Evolutionary conservation across 176 grass and related monocot genomes (phyloP), one percentile per base, ranked within the genome.

Genomic region (Carex parvula): DNA sequence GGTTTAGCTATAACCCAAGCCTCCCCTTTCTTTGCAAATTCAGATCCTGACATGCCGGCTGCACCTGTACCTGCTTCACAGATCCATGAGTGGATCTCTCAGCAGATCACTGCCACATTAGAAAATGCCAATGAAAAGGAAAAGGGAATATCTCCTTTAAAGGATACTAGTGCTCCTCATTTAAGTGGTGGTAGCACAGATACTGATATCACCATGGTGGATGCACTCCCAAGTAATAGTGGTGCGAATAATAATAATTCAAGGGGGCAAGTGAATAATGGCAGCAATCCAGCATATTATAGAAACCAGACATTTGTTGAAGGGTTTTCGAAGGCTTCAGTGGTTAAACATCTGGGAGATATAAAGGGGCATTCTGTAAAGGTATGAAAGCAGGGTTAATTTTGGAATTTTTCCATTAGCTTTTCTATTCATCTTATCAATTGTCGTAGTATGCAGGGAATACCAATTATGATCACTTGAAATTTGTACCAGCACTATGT

Each of bases 11-110:
- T 99, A 87, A 95, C 86, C 37, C 91, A 99, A 82, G 89, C 89
- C 65, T 90, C 96, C 46, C 88, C 79, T 0, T 95, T 99, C 90
- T 99, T 99, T 89, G 93, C 96, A 79, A 95, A 95, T 84, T 95
- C 93, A 60, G 96, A 99, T 94, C 89, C 96, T 50, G 96, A 94
- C 84, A 99, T 99, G 96, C 96, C 96, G 22, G 93, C 91, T 84
- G 89, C 84, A 55, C 89, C 96, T 44, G 85, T 99, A 59, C 73
- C 96, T 86, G 90, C 91, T 60, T 73, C 93, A 21, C 91, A 95
- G 81, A 82, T 99, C 87, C 93, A 91, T 63, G 93, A 95, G 30
- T 99, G 96, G 96, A 84, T 99, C 60, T 90, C 87, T 60, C 91
- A 92, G 74, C 92, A 91, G 60, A 95, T 99, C 57, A 70, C 87